Conservation (phyloP, 768 basidiomycete species). For the Hericium alpestre region DNA sequence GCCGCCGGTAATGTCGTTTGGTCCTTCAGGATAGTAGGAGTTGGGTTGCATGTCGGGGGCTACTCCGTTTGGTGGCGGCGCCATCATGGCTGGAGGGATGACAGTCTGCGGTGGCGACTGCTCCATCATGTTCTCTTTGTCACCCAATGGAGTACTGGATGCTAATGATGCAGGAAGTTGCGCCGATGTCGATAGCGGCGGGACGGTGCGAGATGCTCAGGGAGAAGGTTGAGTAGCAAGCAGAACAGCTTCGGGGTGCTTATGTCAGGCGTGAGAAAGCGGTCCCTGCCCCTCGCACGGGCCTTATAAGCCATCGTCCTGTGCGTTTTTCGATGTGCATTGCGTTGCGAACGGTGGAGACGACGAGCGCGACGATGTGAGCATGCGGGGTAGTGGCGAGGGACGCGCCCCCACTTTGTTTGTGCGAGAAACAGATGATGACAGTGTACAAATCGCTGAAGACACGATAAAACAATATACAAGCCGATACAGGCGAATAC, state of each 20-base stretch:
- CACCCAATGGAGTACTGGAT: not conserved
- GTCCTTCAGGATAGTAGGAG: slow-evolving; percentile 60
- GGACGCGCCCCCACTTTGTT: slow-evolving; percentile 28
- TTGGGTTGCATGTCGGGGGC: slow-evolving; percentile 28
- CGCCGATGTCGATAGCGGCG: slow-evolving; percentile 7
- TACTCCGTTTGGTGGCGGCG: slow-evolving; percentile 24
- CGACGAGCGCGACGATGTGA: slow-evolving; percentile 18
- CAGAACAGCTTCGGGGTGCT: slow-evolving; percentile 29
- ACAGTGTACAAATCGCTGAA: slow-evolving; percentile 64
- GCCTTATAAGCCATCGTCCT: slow-evolving; percentile 26
- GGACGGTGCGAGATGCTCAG: slow-evolving; percentile 7
- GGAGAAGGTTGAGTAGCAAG: slow-evolving; percentile 14
- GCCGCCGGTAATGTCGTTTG: slow-evolving; percentile 72
- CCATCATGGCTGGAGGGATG: slow-evolving; percentile 53
- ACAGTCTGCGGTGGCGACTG: slow-evolving; percentile 37
- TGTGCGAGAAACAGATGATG: slow-evolving; percentile 51
- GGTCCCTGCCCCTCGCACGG: slow-evolving; percentile 37
- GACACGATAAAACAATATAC: slow-evolving; percentile 50
- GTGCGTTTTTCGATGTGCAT: not conserved
- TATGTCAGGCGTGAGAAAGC: slow-evolving; percentile 36
- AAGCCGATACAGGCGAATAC: not conserved
- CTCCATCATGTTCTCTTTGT: slow-evolving; percentile 12
- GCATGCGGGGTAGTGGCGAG: slow-evolving; percentile 21
- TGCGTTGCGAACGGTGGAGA: slow-evolving; percentile 8
- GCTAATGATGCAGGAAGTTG: not conserved